A percentile compares a stretch with the other conserved stretches of the same genome.
phyloP scores from a whole-genome alignment of 2,329 filamentous ascomycete species.

The Stachybotrys echinatus region DNA sequence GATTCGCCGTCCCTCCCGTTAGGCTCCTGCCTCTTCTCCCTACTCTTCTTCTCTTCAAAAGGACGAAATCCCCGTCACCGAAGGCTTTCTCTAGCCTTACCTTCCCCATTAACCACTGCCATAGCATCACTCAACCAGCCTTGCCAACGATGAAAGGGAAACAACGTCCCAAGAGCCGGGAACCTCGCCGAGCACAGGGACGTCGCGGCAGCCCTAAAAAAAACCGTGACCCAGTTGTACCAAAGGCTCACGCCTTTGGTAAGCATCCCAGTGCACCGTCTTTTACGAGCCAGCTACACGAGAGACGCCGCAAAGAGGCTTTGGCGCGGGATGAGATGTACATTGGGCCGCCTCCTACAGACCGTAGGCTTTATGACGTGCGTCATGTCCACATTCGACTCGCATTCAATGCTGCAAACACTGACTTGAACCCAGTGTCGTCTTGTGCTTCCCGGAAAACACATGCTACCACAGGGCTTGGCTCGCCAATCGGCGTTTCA shows the following conservation, averaged over 20 bases:
- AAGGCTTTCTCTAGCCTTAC: no score
- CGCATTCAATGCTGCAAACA: not conserved
- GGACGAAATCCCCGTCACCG: no score
- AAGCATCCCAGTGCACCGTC: not conserved
- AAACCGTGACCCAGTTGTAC: no score
- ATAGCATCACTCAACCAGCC: no score
- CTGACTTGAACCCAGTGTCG: slow-evolving; percentile 13
- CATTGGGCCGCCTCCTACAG: slow-evolving; percentile 15
- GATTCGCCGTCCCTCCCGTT: no score
- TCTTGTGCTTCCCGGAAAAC: slow-evolving; percentile 21
- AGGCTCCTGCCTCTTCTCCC: no score
- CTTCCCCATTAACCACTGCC: no score
- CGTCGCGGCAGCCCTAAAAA: no score
- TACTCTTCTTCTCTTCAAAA: no score
- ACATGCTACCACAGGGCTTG: slow-evolving; percentile 18
- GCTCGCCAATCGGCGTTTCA: slow-evolving; percentile 17
- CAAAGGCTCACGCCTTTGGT: no score
- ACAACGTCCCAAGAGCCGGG: not conserved
- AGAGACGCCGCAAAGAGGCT: slow-evolving; percentile 9
- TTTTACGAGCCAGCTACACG: slow-evolving; percentile 8
- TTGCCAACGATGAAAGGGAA: not conserved
- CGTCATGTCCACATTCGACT: not conserved
- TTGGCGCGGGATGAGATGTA: slow-evolving; percentile 13
- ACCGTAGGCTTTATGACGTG: slow-evolving; percentile 17
- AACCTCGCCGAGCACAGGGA: not conserved